A percentile compares a stretch with the other conserved stretches of the same genome.
Conservation (phyloP, 345 rosid genomes). For the Corchorus olitorius region DNA sequence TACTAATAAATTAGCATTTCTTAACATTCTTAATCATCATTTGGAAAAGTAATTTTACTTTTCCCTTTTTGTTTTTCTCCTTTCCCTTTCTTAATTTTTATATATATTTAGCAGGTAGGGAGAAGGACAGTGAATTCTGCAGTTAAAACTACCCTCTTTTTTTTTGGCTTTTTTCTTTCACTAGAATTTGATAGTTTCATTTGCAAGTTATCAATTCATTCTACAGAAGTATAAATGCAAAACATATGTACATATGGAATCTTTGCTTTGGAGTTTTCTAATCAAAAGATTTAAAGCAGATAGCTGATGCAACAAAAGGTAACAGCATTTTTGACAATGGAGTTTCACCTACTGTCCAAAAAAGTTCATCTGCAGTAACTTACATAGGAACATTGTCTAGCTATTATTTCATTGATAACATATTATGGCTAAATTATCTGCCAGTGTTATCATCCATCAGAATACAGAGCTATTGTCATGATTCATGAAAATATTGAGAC, state of each 20-base stretch:
- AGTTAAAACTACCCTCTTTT: neutral
- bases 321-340: constrained; percentile 5
- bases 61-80: neutral
- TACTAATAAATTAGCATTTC: neutral
- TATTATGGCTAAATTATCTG: neutral
- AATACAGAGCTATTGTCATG: neutral
- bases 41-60: neutral
- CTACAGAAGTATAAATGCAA: neutral
- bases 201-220: constrained; percentile 6
- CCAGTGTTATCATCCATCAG: neutral
- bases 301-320: constrained; percentile 8
- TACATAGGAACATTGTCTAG: neutral
- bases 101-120: neutral
- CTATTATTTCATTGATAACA: neutral
- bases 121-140: neutral
- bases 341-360: neutral
- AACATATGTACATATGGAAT: neutral
- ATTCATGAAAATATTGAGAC: neutral
- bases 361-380: neutral
- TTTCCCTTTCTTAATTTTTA: neutral
- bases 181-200: neutral
- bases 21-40: no score
- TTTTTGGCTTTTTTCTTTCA: constrained; percentile 2
- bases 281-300: constrained; percentile 18
- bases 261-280: neutral